Conservation (phyloP, 1,284 basidiomycete genomes). For the Peniophora sp. region DNA sequence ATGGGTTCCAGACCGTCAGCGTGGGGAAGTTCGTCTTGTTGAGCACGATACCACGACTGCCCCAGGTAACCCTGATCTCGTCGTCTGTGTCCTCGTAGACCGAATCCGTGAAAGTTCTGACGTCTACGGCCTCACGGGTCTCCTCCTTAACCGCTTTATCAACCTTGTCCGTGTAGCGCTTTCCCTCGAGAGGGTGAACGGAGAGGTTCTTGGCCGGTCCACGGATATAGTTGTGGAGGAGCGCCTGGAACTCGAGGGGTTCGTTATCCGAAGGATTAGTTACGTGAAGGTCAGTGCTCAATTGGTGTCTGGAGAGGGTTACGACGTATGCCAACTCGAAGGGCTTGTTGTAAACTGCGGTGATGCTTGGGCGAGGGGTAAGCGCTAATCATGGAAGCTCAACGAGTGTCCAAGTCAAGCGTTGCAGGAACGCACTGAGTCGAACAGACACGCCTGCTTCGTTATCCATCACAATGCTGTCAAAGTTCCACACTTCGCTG, state of each 20-base stretch:
- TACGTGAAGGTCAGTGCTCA: constrained; percentile 76
- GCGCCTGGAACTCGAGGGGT: constrained; percentile 73
- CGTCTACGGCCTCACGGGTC: constrained; percentile 52
- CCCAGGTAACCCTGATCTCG: constrained; percentile 55
- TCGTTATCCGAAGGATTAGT: constrained; percentile 46
- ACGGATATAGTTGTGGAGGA: constrained; percentile 83
- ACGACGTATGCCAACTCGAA: constrained; percentile 76
- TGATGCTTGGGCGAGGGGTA: constrained; percentile 51
- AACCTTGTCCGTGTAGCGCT: constrained; percentile 73
- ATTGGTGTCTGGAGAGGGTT: constrained; percentile 65
- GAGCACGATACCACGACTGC: constrained; percentile 47
- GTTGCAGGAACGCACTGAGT: constrained; percentile 47
- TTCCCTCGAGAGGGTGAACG: constrained; percentile 52
- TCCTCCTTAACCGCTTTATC: constrained; percentile 53
- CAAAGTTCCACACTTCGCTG: constrained; percentile 63
- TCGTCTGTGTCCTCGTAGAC: constrained; percentile 62
- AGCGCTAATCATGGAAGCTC: constrained; percentile 37
- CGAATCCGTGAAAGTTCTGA: constrained; percentile 58
- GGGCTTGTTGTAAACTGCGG: constrained; percentile 45
- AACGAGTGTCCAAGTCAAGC: background rate
- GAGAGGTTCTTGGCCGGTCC: constrained; percentile 52
- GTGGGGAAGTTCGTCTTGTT: constrained; percentile 60
- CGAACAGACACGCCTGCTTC: constrained; percentile 64
- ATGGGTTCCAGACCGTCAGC: constrained; percentile 85
- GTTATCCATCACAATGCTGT: constrained; percentile 59